Evolutionary conservation across 148 eudicot species (phyloP).

Genomic region (Rhododendron ferrugineum): DNA sequence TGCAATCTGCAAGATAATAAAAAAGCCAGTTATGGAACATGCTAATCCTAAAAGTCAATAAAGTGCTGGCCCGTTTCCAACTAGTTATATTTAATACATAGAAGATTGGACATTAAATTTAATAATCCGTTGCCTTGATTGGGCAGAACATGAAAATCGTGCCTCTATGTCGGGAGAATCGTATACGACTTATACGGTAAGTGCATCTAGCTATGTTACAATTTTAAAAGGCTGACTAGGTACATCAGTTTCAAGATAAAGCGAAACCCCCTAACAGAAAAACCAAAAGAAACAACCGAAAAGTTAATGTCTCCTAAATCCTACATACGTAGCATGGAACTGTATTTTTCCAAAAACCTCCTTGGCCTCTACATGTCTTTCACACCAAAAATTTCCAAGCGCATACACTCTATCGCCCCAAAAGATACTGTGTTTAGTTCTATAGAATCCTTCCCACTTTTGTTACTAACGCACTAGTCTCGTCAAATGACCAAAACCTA

Average conservation of each 20-base stretch:
- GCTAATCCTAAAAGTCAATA: background rate
- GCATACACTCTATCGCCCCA: background rate
- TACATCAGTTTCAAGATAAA: background rate
- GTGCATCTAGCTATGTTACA: background rate
- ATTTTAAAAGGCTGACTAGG: background rate
- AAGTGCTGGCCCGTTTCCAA: background rate
- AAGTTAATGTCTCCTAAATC: background rate
- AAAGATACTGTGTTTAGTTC: background rate
- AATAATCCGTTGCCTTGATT: background rate
- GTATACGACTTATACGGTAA: background rate
- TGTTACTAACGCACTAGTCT: background rate
- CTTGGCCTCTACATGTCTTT: background rate
- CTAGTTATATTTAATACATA: background rate
- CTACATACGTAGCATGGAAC: background rate
- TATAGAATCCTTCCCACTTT: background rate
- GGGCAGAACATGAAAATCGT: background rate
- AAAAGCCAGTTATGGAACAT: background rate
- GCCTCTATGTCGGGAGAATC: background rate
- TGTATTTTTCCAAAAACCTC: background rate
- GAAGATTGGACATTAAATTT: background rate
- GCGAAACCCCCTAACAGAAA: background rate
- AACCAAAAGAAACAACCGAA: background rate
- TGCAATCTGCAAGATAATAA: conserved; percentile 36
- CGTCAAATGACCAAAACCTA: background rate
- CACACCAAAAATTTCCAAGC: background rate